These are phyloP conservation scores for Cyberlindnera bimundalis DNA, from an alignment of 805 yeast species.

Conservation along the genomic window DNA sequence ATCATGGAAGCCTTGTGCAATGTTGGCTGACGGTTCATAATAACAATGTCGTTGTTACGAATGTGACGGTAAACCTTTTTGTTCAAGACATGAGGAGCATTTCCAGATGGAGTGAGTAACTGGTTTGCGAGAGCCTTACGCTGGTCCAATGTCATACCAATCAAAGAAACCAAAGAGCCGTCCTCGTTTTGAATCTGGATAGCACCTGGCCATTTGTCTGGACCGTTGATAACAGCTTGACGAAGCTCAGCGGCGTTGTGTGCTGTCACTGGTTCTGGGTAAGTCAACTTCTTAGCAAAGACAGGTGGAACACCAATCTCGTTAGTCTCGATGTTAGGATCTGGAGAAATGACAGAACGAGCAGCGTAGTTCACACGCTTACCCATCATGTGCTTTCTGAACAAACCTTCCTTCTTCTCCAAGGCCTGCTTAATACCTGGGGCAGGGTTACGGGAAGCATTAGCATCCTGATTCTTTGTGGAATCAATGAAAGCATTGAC, in stretches of 20 bases:
- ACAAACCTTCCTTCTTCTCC: constrained; percentile 97
- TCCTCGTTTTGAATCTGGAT: constrained; percentile 93
- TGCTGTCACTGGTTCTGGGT: constrained; percentile 96
- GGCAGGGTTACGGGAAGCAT: constrained; percentile 59
- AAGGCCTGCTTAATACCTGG: constrained; percentile 98
- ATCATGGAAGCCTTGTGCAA: constrained; percentile 99
- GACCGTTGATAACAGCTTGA: constrained; percentile 95
- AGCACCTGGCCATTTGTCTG: constrained; percentile 99
- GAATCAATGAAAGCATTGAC: constrained; percentile 93
- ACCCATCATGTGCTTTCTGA: constrained; percentile 99
- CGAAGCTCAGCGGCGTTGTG: constrained; percentile 88
- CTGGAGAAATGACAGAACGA: constrained; percentile 98
- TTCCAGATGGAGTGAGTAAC: constrained; percentile 76
- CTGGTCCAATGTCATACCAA: constrained; percentile 90
- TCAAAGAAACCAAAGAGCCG: constrained; percentile 75
- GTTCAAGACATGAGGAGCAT: constrained; percentile 58
- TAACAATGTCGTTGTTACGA: constrained; percentile 88
- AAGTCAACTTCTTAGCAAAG: constrained; percentile 90
- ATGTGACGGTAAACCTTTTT: constrained; percentile 95
- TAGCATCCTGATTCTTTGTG: constrained; percentile 76
- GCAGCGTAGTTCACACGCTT: constrained; percentile 99
- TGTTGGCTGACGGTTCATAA: constrained; percentile 99
- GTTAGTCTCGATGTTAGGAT: constrained; percentile 95
- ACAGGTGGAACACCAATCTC: constrained; percentile 99
- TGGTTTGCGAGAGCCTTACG: constrained; percentile 94